Conservation (phyloP, 2,329 filamentous ascomycete species). For the Venturia aucupariae region DNA sequence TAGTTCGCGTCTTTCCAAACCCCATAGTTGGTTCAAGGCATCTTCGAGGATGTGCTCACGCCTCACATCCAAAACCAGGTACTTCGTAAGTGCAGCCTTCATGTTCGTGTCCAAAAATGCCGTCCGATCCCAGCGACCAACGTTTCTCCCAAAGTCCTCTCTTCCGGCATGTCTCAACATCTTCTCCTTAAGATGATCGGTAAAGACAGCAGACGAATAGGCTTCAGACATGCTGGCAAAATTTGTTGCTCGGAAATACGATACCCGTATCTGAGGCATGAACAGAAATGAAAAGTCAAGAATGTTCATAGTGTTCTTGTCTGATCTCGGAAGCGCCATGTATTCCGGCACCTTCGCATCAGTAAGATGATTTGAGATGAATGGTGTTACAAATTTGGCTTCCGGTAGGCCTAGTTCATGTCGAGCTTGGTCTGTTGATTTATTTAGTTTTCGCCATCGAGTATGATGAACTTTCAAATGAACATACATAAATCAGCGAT, state of each 20-base stretch:
- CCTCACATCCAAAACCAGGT: constrained; percentile 36
- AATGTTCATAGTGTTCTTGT: constrained; percentile 60
- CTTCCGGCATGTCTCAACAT: constrained; percentile 3
- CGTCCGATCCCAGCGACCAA: constrained; percentile 5
- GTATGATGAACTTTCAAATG: no score
- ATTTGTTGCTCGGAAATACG: constrained; percentile 82
- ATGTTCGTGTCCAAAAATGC: constrained; percentile 19
- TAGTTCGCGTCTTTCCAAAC: constrained; percentile 71
- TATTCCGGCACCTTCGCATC: constrained; percentile 2
- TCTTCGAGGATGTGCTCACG: constrained; percentile 33
- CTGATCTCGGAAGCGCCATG: constrained; percentile 22
- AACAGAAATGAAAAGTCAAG: constrained; percentile 78
- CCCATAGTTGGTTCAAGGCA: constrained; percentile 77
- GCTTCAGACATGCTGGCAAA: constrained; percentile 76
- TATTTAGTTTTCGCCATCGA: background rate
- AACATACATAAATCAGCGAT: constrained; percentile 62
- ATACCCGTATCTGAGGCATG: constrained; percentile 46
- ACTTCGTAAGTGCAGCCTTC: constrained; percentile 28
- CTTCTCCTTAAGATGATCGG: constrained; percentile 20
- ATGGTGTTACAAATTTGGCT: background rate
- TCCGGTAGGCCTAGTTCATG: background rate
- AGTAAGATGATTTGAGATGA: constrained; percentile 8
- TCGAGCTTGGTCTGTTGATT: background rate
- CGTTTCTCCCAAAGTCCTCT: background rate
- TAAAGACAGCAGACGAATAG: constrained; percentile 45